A percentile compares a stretch with the other conserved stretches of the same genome.
Evolutionary conservation across 163 green algal genomes (phyloP).

Genomic region (Coccomyxa subellipsoidea): DNA sequence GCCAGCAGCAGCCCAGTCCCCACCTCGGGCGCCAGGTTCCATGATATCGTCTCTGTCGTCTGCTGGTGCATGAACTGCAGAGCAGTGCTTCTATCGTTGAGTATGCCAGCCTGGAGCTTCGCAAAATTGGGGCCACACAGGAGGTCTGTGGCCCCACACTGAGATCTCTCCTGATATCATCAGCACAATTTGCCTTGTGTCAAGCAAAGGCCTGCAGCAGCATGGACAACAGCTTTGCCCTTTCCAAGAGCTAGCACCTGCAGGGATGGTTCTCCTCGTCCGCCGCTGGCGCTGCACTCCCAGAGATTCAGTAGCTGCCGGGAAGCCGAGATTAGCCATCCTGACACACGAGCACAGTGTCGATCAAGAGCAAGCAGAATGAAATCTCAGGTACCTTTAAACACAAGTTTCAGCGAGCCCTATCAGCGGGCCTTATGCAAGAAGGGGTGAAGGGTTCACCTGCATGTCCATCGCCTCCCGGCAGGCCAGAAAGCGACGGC

Average conservation of each 20-base stretch:
- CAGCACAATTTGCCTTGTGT: too few species aligned
- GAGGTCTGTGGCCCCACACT: background rate
- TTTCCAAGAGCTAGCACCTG: constrained; percentile 21
- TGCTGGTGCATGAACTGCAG: constrained; percentile 3
- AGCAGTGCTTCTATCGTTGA: too few species aligned
- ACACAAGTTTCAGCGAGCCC: too few species aligned
- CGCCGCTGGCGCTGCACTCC: constrained; percentile 46
- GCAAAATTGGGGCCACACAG: background rate
- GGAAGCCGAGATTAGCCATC: constrained; percentile 51
- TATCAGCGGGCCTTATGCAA: too few species aligned
- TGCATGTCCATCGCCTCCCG: background rate
- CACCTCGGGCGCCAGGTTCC: constrained; percentile 26
- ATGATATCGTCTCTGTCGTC: background rate
- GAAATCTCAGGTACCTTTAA: too few species aligned
- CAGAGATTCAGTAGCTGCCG: constrained; percentile 56
- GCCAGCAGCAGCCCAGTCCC: constrained; percentile 34
- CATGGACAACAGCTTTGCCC: background rate
- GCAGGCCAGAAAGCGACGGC: background rate
- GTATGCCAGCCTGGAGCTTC: too few species aligned
- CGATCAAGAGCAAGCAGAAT: background rate
- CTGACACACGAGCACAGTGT: constrained; percentile 16
- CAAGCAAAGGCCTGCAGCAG: background rate
- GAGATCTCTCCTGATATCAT: too few species aligned
- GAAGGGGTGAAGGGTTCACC: background rate
- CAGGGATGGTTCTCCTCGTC: constrained; percentile 34